Percentiles rank a stretch among this genome's conserved stretches.
These are phyloP conservation scores for Plasmodium knowlesi DNA, from an alignment of 169 alveolate species.

Conservation along the genomic window DNA sequence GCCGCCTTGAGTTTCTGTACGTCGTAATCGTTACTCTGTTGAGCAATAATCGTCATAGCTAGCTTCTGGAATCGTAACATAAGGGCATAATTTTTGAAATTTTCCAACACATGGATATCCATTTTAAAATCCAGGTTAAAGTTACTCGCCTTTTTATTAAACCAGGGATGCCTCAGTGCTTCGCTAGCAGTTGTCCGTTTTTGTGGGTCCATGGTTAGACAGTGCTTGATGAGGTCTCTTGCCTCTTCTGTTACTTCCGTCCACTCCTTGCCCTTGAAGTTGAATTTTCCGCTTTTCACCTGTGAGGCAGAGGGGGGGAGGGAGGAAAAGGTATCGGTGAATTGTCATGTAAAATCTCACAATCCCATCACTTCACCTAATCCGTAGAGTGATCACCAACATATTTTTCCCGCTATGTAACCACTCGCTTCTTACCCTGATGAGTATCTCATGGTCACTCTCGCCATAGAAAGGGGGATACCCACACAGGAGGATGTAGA, in stretches of 20 bases:
- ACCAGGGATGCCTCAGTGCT: slow-evolving; percentile 91
- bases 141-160: slow-evolving; percentile 69
- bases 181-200: slow-evolving; percentile 89
- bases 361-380: neutral
- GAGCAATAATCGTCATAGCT: slow-evolving; percentile 83
- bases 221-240: slow-evolving; percentile 88
- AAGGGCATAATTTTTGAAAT: slow-evolving; percentile 51
- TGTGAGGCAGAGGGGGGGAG: slow-evolving; percentile 15
- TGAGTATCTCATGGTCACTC: slow-evolving; percentile 88
- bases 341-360: neutral
- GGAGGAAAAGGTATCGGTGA: neutral
- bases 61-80: slow-evolving; percentile 74
- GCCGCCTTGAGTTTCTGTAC: slow-evolving; percentile 76
- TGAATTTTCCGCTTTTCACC: slow-evolving; percentile 87
- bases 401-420: too few species aligned
- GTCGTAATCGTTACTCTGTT: slow-evolving; percentile 80
- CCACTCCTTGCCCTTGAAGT: slow-evolving; percentile 91
- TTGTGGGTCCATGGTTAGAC: slow-evolving; percentile 88
- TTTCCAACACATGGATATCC: slow-evolving; percentile 67
- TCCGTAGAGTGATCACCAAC: too few species aligned
- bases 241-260: slow-evolving; percentile 88
- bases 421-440: slow-evolving; percentile 13
- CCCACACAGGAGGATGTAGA: slow-evolving; percentile 91
- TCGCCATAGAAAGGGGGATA: slow-evolving; percentile 93
- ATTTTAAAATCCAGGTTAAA: slow-evolving; percentile 34